Conservation (phyloP, 495 filamentous ascomycete species). For the Hypoxylon rickii region DNA sequence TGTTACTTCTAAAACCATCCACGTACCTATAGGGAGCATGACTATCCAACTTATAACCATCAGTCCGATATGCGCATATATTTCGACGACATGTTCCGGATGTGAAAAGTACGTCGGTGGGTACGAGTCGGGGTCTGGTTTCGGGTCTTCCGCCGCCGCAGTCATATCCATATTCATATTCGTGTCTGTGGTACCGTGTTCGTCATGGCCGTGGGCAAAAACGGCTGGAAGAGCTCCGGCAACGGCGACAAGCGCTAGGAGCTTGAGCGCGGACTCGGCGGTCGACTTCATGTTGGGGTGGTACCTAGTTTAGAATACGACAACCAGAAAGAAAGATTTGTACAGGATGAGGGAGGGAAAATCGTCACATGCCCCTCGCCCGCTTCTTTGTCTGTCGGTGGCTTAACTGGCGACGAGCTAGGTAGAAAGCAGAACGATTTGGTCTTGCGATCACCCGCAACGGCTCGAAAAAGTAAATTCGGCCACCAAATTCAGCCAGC, state of each 20-base stretch:
- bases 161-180: conserved; percentile 56
- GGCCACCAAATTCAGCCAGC: no score
- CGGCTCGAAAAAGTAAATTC: no score
- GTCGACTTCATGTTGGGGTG: conserved; percentile 32
- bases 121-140: conserved; percentile 47
- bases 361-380: conserved; percentile 15
- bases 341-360: no score
- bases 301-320: conserved; percentile 2
- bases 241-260: conserved; percentile 35
- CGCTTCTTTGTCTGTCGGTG: neutral
- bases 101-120: conserved; percentile 77
- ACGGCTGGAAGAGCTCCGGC: conserved; percentile 40
- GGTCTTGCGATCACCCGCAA: no score
- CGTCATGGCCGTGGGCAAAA: conserved; percentile 50
- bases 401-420: conserved; percentile 2
- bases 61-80: conserved; percentile 77
- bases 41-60: conserved; percentile 86
- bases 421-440: neutral
- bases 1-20: neutral
- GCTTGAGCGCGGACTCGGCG: conserved; percentile 24
- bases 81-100: conserved; percentile 64
- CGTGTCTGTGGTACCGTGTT: conserved; percentile 41
- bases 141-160: conserved; percentile 45
- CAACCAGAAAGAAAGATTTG: neutral
- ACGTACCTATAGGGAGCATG: conserved; percentile 78